Percentiles rank a stretch among this genome's conserved stretches.
Conservation (phyloP, 2,329 filamentous ascomycete species). For the Ophiobolus disseminans region DNA sequence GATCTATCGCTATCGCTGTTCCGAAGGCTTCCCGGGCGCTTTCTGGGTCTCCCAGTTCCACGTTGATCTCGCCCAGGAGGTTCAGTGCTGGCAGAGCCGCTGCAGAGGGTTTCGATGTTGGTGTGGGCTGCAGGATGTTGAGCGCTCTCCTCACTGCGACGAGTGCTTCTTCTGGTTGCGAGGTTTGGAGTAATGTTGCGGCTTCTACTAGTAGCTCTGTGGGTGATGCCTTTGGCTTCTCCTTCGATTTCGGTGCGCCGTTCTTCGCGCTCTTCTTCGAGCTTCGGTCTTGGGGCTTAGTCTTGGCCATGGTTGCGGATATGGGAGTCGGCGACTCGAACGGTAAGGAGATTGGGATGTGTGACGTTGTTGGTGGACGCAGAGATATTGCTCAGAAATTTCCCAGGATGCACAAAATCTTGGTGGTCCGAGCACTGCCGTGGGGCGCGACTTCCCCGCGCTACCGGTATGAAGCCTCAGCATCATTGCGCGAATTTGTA, state of each 20-base stretch:
- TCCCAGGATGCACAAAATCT: conserved; percentile 21
- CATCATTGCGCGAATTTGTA: conserved; percentile 14
- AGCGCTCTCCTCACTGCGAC: conserved; percentile 62
- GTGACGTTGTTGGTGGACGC: not conserved
- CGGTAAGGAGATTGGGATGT: conserved; percentile 2
- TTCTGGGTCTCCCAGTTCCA: conserved; percentile 83
- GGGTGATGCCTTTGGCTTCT: conserved; percentile 60
- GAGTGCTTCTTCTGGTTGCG: conserved; percentile 65
- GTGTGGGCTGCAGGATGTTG: conserved; percentile 53
- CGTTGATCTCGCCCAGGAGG: conserved; percentile 79
- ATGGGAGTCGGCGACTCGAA: not conserved
- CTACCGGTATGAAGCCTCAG: conserved; percentile 22
- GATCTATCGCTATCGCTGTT: conserved; percentile 76
- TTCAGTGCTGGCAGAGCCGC: conserved; percentile 72
- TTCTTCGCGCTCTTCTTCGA: conserved; percentile 43
- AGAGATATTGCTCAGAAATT: conserved; percentile 26
- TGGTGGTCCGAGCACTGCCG: conserved; percentile 31
- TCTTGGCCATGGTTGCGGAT: conserved; percentile 56
- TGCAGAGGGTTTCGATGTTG: conserved; percentile 44
- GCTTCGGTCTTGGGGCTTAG: conserved; percentile 56
- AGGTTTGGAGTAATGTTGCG: conserved; percentile 63
- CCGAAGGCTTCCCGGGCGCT: conserved; percentile 75
- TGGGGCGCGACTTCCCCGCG: conserved; percentile 31
- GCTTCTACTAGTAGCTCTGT: conserved; percentile 65
- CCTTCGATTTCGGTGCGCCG: conserved; percentile 53